A percentile compares a stretch with the other conserved stretches of the same genome.
phyloP scores from a whole-genome alignment of 1,284 basidiomycete species.

The Retiboletus fuscus region DNA sequence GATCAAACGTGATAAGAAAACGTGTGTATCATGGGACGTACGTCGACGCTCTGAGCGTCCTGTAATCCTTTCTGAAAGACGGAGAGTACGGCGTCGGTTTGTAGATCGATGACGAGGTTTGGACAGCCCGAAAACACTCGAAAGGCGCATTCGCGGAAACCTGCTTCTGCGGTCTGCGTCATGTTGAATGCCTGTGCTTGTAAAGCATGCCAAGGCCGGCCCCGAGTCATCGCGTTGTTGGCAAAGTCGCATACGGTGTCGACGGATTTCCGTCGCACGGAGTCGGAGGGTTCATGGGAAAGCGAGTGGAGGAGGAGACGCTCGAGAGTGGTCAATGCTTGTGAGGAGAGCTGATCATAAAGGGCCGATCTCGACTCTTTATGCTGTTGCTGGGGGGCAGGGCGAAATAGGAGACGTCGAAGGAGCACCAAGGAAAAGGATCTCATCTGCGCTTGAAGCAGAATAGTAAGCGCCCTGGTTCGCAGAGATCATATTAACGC shows the following conservation, averaged over 20 bases:
- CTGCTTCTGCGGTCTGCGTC: conserved; percentile 59
- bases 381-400: conserved; percentile 50
- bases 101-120: conserved; percentile 78
- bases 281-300: conserved; percentile 64
- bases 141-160: conserved; percentile 61
- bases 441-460: conserved; percentile 67
- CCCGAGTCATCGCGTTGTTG: conserved; percentile 76
- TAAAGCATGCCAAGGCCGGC: conserved; percentile 81
- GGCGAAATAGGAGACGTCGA: conserved; percentile 77
- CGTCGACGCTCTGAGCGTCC: conserved; percentile 71
- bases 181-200: conserved; percentile 77
- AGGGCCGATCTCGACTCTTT: conserved; percentile 61
- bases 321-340: conserved; percentile 74
- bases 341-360: conserved; percentile 78
- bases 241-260: conserved; percentile 81
- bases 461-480: conserved; percentile 30
- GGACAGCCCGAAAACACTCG: conserved; percentile 76
- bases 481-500: conserved; percentile 8
- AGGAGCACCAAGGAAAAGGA: conserved; percentile 84
- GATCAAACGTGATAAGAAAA: background rate
- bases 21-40: conserved; percentile 48
- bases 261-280: conserved; percentile 75
- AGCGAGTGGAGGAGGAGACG: conserved; percentile 76
- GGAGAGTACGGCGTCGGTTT: conserved; percentile 70
- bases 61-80: conserved; percentile 74